phyloP scores from a whole-genome alignment of 176 grass and related monocot genomes.

The Aegilops sharonensis region DNA sequence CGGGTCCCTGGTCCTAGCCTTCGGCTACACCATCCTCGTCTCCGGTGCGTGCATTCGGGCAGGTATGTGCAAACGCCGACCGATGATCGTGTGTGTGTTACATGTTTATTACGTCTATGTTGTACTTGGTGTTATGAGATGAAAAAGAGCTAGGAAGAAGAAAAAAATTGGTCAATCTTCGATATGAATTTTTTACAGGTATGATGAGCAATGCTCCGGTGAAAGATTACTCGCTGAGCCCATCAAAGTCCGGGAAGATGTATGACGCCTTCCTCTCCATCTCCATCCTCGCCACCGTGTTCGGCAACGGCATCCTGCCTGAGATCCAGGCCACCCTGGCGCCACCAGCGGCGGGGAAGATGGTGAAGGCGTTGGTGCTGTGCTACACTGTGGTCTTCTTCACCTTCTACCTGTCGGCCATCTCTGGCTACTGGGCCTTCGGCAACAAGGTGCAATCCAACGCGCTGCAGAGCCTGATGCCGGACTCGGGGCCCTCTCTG shows the following conservation, averaged over 20 bases:
- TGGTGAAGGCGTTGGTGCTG: conserved; percentile 62
- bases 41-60: conserved; percentile 60
- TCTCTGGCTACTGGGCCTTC: conserved; percentile 83
- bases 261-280: conserved; percentile 70
- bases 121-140: not conserved
- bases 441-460: conserved; percentile 66
- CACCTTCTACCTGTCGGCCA: conserved; percentile 63
- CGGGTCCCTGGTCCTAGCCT: conserved; percentile 58
- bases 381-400: conserved; percentile 65
- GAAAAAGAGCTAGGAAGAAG: not conserved
- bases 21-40: conserved; percentile 69
- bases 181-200: conserved; percentile 20
- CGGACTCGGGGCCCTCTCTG: conserved; percentile 56
- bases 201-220: conserved; percentile 33
- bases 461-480: conserved; percentile 66
- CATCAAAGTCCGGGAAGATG: conserved; percentile 48
- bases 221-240: conserved; percentile 75
- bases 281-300: conserved; percentile 79
- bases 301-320: conserved; percentile 84
- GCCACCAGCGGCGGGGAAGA: conserved; percentile 81
- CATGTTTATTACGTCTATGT: not conserved
- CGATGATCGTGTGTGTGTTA: not conserved
- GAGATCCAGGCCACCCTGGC: conserved; percentile 94
- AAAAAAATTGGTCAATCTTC: not conserved
- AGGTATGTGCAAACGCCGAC: conserved; percentile 25